Evolutionary conservation across 106 monocot species (phyloP).

Genomic region (Posidonia australis): DNA sequence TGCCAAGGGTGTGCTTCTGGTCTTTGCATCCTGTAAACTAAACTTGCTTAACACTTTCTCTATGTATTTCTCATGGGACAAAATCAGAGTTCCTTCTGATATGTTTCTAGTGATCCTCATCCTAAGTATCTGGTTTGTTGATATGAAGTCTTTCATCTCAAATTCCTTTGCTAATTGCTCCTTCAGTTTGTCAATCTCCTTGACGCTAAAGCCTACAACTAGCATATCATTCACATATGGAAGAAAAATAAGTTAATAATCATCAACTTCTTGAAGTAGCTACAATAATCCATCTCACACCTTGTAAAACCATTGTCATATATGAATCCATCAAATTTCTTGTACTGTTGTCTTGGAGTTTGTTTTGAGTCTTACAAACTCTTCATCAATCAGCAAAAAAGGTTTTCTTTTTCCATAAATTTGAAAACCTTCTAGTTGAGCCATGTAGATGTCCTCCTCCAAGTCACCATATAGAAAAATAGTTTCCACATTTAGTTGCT

Average conservation of each 20-base stretch:
- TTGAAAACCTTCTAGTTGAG: neutral
- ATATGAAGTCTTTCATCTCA: neutral
- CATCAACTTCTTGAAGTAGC: neutral
- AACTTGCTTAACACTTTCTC: neutral
- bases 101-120: conserved; percentile 3
- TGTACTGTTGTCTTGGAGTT: neutral
- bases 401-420: neutral
- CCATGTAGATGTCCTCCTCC: conserved; percentile 3
- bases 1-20: neutral
- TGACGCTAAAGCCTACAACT: neutral
- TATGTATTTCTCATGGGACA: conserved; percentile 3
- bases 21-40: neutral
- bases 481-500: too few species aligned
- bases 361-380: too few species aligned
- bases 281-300: neutral
- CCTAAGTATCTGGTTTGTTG: neutral
- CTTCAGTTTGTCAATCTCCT: conserved; percentile 5
- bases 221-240: conserved; percentile 9
- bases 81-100: neutral
- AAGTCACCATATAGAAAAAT: conserved; percentile 3
- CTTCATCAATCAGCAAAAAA: neutral
- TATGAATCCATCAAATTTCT: neutral
- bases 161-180: neutral
- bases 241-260: neutral
- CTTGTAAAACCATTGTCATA: too few species aligned